Evolutionary conservation across 139 green algal genomes (phyloP).

Genomic region (Trebouxia sp.): DNA sequence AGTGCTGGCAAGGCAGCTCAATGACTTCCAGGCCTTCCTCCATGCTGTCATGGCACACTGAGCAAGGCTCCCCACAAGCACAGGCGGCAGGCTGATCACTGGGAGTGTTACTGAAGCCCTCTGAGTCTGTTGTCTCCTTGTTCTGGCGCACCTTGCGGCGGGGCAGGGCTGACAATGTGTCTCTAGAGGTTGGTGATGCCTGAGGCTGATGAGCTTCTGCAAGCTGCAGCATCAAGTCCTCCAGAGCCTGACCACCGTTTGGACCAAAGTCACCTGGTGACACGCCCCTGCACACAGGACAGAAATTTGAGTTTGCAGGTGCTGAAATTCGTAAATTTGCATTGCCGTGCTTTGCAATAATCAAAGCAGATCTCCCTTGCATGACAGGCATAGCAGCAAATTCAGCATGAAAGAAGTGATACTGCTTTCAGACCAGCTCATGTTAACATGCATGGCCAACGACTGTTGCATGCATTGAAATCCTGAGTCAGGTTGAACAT

Average conservation of each 20-base stretch:
- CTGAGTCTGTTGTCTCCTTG: background rate
- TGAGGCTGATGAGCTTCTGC: conserved; percentile 28
- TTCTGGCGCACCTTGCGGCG: conserved; percentile 23
- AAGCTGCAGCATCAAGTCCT: conserved; percentile 20
- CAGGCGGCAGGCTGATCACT: conserved; percentile 10
- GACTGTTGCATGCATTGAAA: too few relatives aligned
- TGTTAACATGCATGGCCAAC: too few relatives aligned
- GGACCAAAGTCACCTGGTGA: conserved; percentile 26
- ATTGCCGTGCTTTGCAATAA: too few relatives aligned
- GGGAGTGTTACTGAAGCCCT: background rate
- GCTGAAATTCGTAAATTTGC: too few relatives aligned
- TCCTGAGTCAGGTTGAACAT: too few relatives aligned
- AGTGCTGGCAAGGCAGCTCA: conserved; percentile 42
- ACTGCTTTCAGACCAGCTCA: too few relatives aligned
- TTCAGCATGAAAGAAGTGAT: too few relatives aligned
- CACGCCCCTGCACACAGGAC: conserved; percentile 26
- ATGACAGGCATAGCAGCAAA: too few relatives aligned
- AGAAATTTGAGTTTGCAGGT: too few relatives aligned
- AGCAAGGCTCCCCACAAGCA: conserved; percentile 31
- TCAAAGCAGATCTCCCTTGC: too few relatives aligned
- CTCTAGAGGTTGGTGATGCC: conserved; percentile 18
- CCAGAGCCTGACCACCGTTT: background rate
- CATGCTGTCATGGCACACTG: conserved; percentile 33
- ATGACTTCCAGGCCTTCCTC: conserved; percentile 22
- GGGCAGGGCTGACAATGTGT: conserved; percentile 16